Evolutionary conservation across 2,329 filamentous ascomycete species (phyloP).

Genomic region (Fusarium transvaalense): DNA sequence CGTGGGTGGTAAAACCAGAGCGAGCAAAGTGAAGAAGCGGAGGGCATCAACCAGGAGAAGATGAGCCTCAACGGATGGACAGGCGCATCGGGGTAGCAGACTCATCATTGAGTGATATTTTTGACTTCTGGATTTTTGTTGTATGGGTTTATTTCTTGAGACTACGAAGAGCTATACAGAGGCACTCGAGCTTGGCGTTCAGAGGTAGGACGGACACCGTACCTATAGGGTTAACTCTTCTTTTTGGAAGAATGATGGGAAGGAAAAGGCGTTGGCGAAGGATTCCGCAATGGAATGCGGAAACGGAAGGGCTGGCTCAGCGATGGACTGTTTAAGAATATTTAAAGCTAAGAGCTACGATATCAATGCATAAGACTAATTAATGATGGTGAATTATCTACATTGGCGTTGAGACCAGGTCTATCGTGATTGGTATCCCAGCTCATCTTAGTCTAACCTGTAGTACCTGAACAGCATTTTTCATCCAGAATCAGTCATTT

Average conservation of each 20-base stretch:
- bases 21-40: slow-evolving; percentile 51
- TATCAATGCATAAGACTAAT: slow-evolving; percentile 44
- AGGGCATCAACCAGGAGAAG: slow-evolving; percentile 54
- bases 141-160: slow-evolving; percentile 28
- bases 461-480: not conserved
- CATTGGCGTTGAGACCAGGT: not conserved
- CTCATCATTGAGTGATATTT: slow-evolving; percentile 30
- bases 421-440: not conserved
- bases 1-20: slow-evolving; percentile 47
- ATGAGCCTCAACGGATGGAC: slow-evolving; percentile 36
- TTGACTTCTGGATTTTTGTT: slow-evolving; percentile 16
- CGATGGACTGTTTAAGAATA: slow-evolving; percentile 28
- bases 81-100: slow-evolving; percentile 3
- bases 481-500: not conserved
- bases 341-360: slow-evolving; percentile 34
- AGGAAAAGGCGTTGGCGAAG: slow-evolving; percentile 41
- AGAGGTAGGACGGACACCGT: slow-evolving; percentile 34
- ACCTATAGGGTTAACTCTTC: slow-evolving; percentile 28
- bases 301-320: slow-evolving; percentile 17
- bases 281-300: slow-evolving; percentile 8
- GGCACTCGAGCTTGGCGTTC: slow-evolving; percentile 47
- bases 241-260: slow-evolving; percentile 29
- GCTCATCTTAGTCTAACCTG: not conserved
- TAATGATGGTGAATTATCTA: slow-evolving; percentile 21
- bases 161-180: slow-evolving; percentile 40